Conservation (phyloP, 768 basidiomycete genomes). For the Leccinellum luteum region DNA sequence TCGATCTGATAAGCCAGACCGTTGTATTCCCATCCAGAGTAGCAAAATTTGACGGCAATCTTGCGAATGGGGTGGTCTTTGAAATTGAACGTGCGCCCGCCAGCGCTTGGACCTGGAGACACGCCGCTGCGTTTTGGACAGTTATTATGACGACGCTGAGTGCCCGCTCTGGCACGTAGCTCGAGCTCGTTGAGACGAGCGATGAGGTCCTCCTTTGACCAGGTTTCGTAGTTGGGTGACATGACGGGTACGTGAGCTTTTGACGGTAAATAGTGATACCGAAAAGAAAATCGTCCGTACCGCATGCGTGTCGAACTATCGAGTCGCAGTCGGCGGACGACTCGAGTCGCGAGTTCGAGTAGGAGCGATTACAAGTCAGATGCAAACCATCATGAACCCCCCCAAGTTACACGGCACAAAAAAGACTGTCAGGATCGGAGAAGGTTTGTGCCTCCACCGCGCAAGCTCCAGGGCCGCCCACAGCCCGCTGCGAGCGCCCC, state of each 20-base stretch:
- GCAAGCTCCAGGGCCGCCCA: background rate
- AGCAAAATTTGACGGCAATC: constrained; percentile 91
- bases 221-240: constrained; percentile 48
- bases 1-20: constrained; percentile 82
- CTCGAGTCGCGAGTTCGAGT: background rate
- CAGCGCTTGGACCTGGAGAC: constrained; percentile 8
- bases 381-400: background rate
- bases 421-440: background rate
- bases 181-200: constrained; percentile 61
- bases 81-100: constrained; percentile 58
- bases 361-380: background rate
- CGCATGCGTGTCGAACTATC: constrained; percentile 20
- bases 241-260: constrained; percentile 31
- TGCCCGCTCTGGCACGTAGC: constrained; percentile 11
- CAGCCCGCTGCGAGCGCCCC: background rate
- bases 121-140: constrained; percentile 8
- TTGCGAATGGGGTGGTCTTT: constrained; percentile 72
- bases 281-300: constrained; percentile 31
- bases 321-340: background rate
- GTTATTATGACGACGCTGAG: constrained; percentile 15
- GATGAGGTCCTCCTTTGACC: constrained; percentile 71
- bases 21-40: constrained; percentile 89
- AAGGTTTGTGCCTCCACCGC: background rate
- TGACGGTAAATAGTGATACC: constrained; percentile 32
- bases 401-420: background rate